A percentile compares a stretch with the other conserved stretches of the same genome.
Evolutionary conservation across 1,284 basidiomycete genomes (phyloP).

Genomic region (Cutaneotrichosporon cyanovorans): DNA sequence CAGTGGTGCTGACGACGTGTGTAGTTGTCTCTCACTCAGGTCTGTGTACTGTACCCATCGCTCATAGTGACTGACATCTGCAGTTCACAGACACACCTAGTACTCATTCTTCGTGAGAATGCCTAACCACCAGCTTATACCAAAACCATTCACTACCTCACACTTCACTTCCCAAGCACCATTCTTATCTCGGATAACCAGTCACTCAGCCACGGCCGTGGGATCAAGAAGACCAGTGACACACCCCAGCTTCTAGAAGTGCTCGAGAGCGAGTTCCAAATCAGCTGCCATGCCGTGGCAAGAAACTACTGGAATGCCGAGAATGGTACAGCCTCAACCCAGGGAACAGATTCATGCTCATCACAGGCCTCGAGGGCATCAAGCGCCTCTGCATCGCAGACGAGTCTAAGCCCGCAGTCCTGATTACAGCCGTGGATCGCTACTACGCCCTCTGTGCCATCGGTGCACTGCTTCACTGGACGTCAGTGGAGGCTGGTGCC

Average conservation of each 20-base stretch:
- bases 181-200: slow-evolving; percentile 63
- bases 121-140: slow-evolving; percentile 54
- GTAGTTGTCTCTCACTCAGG: slow-evolving; percentile 18
- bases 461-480: slow-evolving; percentile 75
- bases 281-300: slow-evolving; percentile 60
- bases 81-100: slow-evolving; percentile 70
- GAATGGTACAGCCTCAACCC: slow-evolving; percentile 44
- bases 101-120: slow-evolving; percentile 7
- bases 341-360: neutral
- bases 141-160: slow-evolving; percentile 78
- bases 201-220: slow-evolving; percentile 12
- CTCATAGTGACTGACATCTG: neutral
- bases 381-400: slow-evolving; percentile 68
- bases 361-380: slow-evolving; percentile 64
- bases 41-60: neutral
- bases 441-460: slow-evolving; percentile 80
- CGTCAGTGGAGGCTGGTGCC: slow-evolving; percentile 59
- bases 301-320: slow-evolving; percentile 73
- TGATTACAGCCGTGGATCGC: slow-evolving; percentile 70
- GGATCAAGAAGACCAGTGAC: neutral
- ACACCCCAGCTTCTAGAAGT: slow-evolving; percentile 57
- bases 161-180: slow-evolving; percentile 61
- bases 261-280: slow-evolving; percentile 66
- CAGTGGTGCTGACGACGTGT: neutral
- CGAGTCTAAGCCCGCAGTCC: slow-evolving; percentile 62